A percentile compares a stretch with the other conserved stretches of the same genome.
phyloP scores from a whole-genome alignment of 805 yeast species.

The Candida xiaguanensis region DNA sequence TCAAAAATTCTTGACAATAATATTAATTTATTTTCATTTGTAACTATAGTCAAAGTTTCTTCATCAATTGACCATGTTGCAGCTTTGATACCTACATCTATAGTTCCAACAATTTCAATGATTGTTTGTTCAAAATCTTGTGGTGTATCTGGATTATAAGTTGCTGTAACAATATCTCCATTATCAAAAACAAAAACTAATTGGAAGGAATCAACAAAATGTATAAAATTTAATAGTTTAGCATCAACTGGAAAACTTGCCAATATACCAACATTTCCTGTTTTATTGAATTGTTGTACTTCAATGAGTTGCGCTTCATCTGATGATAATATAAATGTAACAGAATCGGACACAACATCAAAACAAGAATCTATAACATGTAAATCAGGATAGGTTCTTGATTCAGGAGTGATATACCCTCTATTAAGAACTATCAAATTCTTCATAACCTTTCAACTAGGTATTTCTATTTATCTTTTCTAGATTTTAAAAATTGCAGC shows the following conservation, averaged over 20 bases:
- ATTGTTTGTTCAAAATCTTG: conserved; percentile 53
- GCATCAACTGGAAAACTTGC: conserved; percentile 55
- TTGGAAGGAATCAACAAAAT: conserved; percentile 67
- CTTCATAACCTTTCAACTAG: conserved; percentile 32
- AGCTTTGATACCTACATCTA: conserved; percentile 69
- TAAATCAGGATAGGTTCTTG: conserved; percentile 64
- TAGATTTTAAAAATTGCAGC: not conserved
- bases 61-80: conserved; percentile 92
- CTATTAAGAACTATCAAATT: conserved; percentile 51
- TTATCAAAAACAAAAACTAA: conserved; percentile 61
- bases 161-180: conserved; percentile 74
- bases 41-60: conserved; percentile 71
- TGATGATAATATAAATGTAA: conserved; percentile 59
- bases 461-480: not conserved
- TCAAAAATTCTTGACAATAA: conserved; percentile 76
- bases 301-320: conserved; percentile 56
- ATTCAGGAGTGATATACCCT: conserved; percentile 49
- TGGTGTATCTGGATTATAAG: conserved; percentile 45
- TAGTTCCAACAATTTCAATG: conserved; percentile 75
- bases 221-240: conserved; percentile 52
- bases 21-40: conserved; percentile 57
- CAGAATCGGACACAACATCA: conserved; percentile 70
- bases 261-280: conserved; percentile 53
- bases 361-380: conserved; percentile 53
- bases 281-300: conserved; percentile 71